Evolutionary conservation across 176 grass and related monocot species (phyloP).

Genomic region (Carex myosuroides): DNA sequence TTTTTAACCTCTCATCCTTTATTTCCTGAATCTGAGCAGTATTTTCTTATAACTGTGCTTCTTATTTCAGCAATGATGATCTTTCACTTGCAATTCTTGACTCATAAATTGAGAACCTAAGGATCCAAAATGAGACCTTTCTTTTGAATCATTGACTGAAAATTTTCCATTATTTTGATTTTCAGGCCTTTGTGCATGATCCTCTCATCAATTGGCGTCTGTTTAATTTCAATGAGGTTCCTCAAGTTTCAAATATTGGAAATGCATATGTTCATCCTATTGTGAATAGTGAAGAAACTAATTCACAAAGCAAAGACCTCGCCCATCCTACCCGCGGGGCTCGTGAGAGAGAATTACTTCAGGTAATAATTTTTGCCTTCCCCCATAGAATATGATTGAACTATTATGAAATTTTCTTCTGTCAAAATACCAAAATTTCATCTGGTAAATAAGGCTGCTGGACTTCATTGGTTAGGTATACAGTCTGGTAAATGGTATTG

Average conservation of each 20-base stretch:
- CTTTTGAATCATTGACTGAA: background rate
- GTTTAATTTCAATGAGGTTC: constrained; percentile 99
- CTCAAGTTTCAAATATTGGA: constrained; percentile 80
- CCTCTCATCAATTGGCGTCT: constrained; percentile 95
- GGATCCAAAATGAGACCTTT: background rate
- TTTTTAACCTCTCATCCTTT: background rate
- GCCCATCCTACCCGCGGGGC: constrained; percentile 72
- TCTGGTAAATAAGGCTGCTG: background rate
- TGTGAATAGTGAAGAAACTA: constrained; percentile 70
- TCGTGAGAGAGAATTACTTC: constrained; percentile 80
- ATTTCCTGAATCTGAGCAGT: background rate
- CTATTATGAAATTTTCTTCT: background rate
- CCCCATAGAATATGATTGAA: background rate
- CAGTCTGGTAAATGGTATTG: background rate
- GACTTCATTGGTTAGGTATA: background rate
- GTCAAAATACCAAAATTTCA: background rate
- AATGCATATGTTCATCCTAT: constrained; percentile 55
- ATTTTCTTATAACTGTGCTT: background rate
- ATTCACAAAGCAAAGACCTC: constrained; percentile 42
- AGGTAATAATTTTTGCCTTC: constrained; percentile 33
- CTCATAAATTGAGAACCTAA: background rate
- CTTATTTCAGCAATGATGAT: background rate
- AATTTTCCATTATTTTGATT: constrained; percentile 5
- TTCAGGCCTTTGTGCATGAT: constrained; percentile 97
- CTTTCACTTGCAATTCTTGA: background rate